Evolutionary conservation across 192 early-diverging fungal species (phyloP).

Genomic region (Backusella westeae): DNA sequence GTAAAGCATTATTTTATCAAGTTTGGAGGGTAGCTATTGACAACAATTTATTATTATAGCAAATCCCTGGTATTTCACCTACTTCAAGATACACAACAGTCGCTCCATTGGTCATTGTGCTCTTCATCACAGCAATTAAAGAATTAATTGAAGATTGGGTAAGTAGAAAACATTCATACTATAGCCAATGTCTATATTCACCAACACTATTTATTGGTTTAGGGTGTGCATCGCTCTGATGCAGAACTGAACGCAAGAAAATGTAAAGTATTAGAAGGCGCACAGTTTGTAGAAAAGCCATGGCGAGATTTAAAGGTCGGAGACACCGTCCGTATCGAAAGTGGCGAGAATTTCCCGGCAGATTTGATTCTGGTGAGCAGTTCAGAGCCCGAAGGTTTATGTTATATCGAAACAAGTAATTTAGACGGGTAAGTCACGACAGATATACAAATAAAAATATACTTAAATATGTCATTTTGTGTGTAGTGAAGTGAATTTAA

Average conservation of each 20-base stretch:
- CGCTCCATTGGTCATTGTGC: conserved; percentile 80
- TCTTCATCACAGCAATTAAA: conserved; percentile 88
- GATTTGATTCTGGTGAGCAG: conserved; percentile 89
- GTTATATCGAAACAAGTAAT: conserved; percentile 98
- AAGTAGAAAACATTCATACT: conserved; percentile 9
- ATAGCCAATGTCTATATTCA: neutral
- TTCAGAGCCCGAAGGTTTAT: conserved; percentile 92
- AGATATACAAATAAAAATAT: too few relatives aligned
- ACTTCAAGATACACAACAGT: conserved; percentile 87
- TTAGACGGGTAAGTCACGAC: conserved; percentile 74
- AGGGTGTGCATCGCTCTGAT: conserved; percentile 62
- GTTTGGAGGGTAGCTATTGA: neutral
- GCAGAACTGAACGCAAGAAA: conserved; percentile 68
- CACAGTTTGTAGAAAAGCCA: conserved; percentile 69
- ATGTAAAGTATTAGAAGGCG: conserved; percentile 58
- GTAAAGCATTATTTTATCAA: conserved; percentile 37
- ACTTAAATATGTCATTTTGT: too few relatives aligned
- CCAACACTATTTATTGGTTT: neutral
- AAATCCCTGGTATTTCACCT: conserved; percentile 94
- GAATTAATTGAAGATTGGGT: conserved; percentile 91
- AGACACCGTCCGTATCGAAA: conserved; percentile 89
- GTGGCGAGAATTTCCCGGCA: conserved; percentile 87
- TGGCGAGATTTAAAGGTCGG: conserved; percentile 88
- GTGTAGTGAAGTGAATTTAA: conserved; percentile 90
- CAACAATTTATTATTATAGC: conserved; percentile 47